Evolutionary conservation across 768 basidiomycete species (phyloP).

Genomic region (Amanita brunnescens): DNA sequence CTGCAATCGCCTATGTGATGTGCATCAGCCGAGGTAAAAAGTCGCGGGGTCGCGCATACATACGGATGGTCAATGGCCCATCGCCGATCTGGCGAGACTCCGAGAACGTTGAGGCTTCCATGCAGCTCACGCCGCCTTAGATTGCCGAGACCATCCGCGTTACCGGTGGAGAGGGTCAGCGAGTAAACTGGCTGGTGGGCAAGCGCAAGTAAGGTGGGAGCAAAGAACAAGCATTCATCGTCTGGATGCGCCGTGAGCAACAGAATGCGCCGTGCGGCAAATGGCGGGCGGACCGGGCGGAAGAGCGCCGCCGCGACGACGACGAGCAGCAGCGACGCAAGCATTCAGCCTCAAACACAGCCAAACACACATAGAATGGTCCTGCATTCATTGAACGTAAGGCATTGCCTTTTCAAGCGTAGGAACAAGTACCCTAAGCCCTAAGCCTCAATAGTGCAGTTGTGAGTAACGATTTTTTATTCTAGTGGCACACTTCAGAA

Average conservation of each 20-base stretch:
- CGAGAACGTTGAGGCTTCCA: slow-evolving; percentile 58
- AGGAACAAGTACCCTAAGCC: too few relatives aligned
- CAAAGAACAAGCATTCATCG: slow-evolving; percentile 93
- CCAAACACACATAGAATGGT: too few relatives aligned
- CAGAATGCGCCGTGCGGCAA: slow-evolving; percentile 30
- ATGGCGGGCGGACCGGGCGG: slow-evolving; percentile 18
- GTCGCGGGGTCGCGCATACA: too few relatives aligned
- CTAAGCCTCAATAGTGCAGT: too few relatives aligned
- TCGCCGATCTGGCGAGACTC: slow-evolving; percentile 45
- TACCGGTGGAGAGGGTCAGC: slow-evolving; percentile 70
- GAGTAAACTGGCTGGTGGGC: slow-evolving; percentile 29
- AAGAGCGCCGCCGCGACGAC: slow-evolving; percentile 23
- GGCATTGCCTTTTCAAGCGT: too few relatives aligned
- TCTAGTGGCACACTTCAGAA: too few relatives aligned
- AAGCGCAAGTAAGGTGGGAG: slow-evolving; percentile 67
- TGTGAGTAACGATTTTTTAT: too few relatives aligned
- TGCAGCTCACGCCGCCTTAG: slow-evolving; percentile 49
- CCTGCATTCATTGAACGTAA: too few relatives aligned
- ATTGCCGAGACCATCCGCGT: slow-evolving; percentile 70
- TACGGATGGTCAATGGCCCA: slow-evolving; percentile 70
- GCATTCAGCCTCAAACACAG: too few relatives aligned
- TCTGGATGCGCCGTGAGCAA: slow-evolving; percentile 91
- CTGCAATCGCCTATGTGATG: too few relatives aligned
- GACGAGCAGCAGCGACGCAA: slow-evolving; percentile 22
- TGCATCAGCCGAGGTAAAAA: too few relatives aligned